These are phyloP conservation scores for Climacium dendroides DNA, from an alignment of 225 moss, liverwort and hornwort species.

Conservation along the genomic window DNA sequence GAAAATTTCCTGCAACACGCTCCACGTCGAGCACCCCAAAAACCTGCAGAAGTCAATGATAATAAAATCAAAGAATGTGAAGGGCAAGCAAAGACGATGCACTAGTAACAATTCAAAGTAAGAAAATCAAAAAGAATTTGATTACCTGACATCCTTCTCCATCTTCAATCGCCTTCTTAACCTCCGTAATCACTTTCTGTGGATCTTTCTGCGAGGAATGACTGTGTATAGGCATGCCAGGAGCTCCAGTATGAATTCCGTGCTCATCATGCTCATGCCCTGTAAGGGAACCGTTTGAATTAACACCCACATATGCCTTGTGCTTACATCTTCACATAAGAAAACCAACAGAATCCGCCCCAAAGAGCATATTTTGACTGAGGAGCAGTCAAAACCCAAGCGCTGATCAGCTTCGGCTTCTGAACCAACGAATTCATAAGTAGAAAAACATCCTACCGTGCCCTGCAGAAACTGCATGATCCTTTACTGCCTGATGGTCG, in stretches of 20 bases:
- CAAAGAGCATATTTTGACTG: background rate
- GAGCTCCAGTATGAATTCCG: conserved; percentile 15
- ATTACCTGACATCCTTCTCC: conserved; percentile 88
- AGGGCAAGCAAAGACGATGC: background rate
- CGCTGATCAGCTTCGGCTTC: background rate
- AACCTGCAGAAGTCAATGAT: conserved; percentile 40
- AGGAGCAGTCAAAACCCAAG: background rate
- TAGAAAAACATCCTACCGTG: conserved; percentile 24
- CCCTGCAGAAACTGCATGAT: background rate
- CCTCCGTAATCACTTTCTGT: conserved; percentile 60
- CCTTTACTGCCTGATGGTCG: conserved; percentile 17
- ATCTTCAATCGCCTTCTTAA: conserved; percentile 69
- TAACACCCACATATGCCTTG: background rate
- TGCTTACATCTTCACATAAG: background rate
- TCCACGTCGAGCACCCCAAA: conserved; percentile 94
- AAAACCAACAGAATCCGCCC: background rate
- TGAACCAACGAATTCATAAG: background rate
- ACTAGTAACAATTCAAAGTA: background rate
- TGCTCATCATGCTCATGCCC: conserved; percentile 38
- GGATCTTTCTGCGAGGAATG: conserved; percentile 50
- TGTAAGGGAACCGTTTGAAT: background rate
- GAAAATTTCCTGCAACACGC: conserved; percentile 97
- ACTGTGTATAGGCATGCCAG: conserved; percentile 40
- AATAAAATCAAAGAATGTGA: background rate
- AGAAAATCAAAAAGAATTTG: background rate